Conservation (phyloP, 2,329 filamentous ascomycete species). For the Cercospora sp. region DNA sequence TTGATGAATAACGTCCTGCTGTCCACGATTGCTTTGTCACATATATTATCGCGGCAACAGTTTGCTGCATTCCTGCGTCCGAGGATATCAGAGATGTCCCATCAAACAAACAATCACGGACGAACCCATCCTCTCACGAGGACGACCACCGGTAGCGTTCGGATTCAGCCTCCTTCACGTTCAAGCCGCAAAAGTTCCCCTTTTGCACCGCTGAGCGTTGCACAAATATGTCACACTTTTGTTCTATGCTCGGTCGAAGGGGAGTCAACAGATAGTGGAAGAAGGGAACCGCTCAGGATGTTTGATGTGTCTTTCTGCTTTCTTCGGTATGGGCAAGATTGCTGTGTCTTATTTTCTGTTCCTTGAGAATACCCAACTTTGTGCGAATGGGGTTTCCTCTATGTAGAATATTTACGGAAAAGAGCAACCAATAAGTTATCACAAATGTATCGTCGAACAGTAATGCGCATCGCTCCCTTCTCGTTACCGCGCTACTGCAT, state of each 20-base stretch:
- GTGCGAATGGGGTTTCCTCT: slow-evolving; percentile 10
- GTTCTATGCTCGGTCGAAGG: not conserved
- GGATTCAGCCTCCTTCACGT: not conserved
- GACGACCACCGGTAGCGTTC: not conserved
- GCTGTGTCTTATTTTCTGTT: slow-evolving; percentile 4
- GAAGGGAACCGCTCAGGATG: not conserved
- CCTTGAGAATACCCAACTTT: slow-evolving; percentile 10
- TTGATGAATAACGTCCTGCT: slow-evolving; percentile 28
- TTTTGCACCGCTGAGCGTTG: not conserved
- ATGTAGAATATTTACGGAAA: slow-evolving; percentile 14
- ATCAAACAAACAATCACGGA: slow-evolving; percentile 2
- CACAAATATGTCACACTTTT: not conserved
- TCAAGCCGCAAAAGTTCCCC: not conserved
- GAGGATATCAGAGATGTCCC: slow-evolving; percentile 16
- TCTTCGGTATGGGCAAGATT: not conserved
- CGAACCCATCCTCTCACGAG: not conserved
- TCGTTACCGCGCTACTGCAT: not conserved
- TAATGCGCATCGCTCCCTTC: not conserved
- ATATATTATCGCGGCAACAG: slow-evolving; percentile 19
- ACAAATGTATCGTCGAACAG: not conserved
- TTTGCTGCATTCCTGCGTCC: slow-evolving; percentile 24
- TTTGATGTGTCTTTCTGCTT: slow-evolving; percentile 10
- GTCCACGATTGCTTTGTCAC: slow-evolving; percentile 25
- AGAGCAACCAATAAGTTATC: slow-evolving; percentile 6
- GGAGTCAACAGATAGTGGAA: not conserved